phyloP scores from a whole-genome alignment of 805 yeast species.

The Saccharomyces jurei region DNA sequence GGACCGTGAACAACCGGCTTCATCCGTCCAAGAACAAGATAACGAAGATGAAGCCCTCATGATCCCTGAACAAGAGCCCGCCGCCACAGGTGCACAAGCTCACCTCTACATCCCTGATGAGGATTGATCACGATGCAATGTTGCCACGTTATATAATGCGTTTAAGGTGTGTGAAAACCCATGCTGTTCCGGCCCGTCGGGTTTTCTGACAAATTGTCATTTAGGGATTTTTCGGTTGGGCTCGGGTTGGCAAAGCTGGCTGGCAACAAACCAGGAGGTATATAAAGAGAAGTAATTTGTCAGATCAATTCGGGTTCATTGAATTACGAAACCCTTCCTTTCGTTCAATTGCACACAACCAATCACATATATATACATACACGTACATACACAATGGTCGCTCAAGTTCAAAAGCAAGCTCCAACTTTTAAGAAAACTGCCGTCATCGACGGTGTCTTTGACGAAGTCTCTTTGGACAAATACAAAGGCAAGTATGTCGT shows the following conservation, averaged over 20 bases:
- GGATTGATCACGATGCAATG: neutral
- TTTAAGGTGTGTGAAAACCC: neutral
- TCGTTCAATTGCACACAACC: neutral
- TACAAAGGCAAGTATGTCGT: slow-evolving; percentile 98
- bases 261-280: neutral
- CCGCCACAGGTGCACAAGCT: slow-evolving; percentile 2
- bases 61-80: slow-evolving; percentile 1
- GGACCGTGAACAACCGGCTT: neutral
- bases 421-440: slow-evolving; percentile 95
- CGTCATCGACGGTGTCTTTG: slow-evolving; percentile 92
- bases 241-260: neutral
- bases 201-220: neutral
- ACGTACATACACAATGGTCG: slow-evolving; percentile 54
- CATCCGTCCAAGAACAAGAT: slow-evolving; percentile 1
- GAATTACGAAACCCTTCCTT: neutral
- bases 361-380: slow-evolving; percentile 2
- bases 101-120: neutral
- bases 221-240: neutral
- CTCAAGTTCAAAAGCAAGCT: slow-evolving; percentile 89
- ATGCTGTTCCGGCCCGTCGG: neutral
- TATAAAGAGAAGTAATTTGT: neutral
- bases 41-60: slow-evolving; percentile 1
- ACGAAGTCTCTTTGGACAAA: slow-evolving; percentile 88
- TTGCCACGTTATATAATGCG: neutral
- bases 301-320: neutral